Evolutionary conservation across 176 grass and related monocot species (phyloP), one percentile per base, ranked within the genome.

Genomic region (Hyparrhenia diplandra): DNA sequence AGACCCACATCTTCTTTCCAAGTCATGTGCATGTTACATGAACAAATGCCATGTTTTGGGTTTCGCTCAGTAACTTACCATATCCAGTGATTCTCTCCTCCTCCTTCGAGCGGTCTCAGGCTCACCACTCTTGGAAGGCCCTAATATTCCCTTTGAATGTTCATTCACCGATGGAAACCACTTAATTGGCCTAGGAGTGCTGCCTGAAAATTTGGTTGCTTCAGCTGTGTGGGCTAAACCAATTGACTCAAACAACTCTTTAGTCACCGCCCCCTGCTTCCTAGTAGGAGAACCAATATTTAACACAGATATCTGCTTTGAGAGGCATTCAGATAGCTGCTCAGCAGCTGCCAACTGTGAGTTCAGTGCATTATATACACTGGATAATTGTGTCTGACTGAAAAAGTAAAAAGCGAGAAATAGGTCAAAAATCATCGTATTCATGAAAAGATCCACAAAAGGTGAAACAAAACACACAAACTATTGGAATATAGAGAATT

Each of bases 161-260:
- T 90, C 89, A 71, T 79, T 81, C 14, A 52, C 76, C 46, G 85
- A 92, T 52, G 84, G 72, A 82, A 82, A 67, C 67, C 72, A 84
- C 68, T 89, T 87, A 37, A 89, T n/a, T 71, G 86, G 75, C 61
- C 87, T 91, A 88, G 79, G 76, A 80, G 46, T 68, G 41, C 58
- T 60, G 39, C 80, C 83, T 80, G 79, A 75, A 70, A 70, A 72
- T 47, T 89, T 85, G 40, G 84, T 74, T 84, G 79, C 62, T 59
- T 92, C 84, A 7, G 52, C 32, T 35, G 52, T 81, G 54, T 92
- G 89, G 58, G 78, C 30, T 78, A 98, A 90, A 77, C 95, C 95
- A 34, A 98, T 98, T 61, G 90, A 98, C 71, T 92, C 90, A 75
- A 98, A 98, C 73, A 98, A 85, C 74, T 94, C 83, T 88, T 74